Evolutionary conservation across 495 filamentous ascomycete genomes (phyloP), one percentile per base, ranked within the genome.

Genomic region (Podospora appendiculata): DNA sequence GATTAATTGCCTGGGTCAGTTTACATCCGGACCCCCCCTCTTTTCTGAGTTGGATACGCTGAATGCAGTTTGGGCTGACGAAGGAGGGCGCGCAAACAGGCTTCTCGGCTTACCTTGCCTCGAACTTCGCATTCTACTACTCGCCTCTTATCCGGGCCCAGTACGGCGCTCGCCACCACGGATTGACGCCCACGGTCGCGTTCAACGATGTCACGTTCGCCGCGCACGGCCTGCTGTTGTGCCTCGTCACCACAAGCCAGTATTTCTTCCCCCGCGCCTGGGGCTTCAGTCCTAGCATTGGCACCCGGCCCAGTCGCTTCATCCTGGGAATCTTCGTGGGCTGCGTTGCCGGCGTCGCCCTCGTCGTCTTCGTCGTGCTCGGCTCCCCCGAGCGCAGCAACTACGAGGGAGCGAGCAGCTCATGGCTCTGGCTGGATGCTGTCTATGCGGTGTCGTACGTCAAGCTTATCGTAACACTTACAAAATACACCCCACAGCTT

Each of bases 401-500:
- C 46, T 55, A 46, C 40, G 53, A 53, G 16, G 51, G 48, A 17
- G 46, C 50, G 32, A 33, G 47, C 6, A 38, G 34, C 16, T 51
- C 64, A 4, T 76, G 75, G 72, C 66, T 71, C 14, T 76, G 70
- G 74, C 65, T 74, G 0, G 71, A 77, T 50, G 70, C 63, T 32
- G 75, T 94, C 41, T 96, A 96, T 69, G 75, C 81, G 12, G 68
- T 93, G 18, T 86, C 86, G 14, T 95, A 89, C 59, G 77, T 93
- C 66, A 98, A 98, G 67, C 73, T 98, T n/a, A 58, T 90, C 18
- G 79, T 95, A 42, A 95, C 89, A 0, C 62, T 95, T 5, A 75
- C 95, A 58, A 98, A 98, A 65, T 98, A 97, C 68, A 79, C 87
- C 38, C 94, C 93, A 11, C 93, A 98, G 70, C 84, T 84, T 10